Evolutionary conservation across 805 yeast species (phyloP).

Genomic region (Barnettozyma siamensis): DNA sequence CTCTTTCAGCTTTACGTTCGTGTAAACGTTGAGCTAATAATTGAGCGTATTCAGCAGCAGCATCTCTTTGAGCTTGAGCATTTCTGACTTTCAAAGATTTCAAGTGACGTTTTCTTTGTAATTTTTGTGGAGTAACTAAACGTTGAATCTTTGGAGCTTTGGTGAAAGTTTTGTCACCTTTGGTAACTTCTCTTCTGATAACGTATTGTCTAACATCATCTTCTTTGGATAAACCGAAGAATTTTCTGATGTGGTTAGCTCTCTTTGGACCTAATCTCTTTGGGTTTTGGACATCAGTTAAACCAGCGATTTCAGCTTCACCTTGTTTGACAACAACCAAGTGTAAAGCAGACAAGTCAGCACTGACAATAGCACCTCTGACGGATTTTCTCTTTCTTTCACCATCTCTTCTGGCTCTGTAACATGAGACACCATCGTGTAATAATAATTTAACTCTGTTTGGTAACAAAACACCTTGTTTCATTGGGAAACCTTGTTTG

Average conservation of each 20-base stretch:
- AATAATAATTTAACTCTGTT: constrained; percentile 95
- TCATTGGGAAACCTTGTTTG: constrained; percentile 99
- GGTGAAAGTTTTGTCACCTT: constrained; percentile 98
- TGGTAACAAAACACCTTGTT: constrained; percentile 99
- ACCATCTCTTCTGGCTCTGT: constrained; percentile 99
- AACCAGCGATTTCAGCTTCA: constrained; percentile 91
- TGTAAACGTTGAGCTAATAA: constrained; percentile 96
- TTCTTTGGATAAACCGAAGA: constrained; percentile 94
- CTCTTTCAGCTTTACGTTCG: constrained; percentile 97
- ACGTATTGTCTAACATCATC: constrained; percentile 69
- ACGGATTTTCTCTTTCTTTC: constrained; percentile 99
- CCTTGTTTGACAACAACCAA: constrained; percentile 96
- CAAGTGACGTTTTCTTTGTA: constrained; percentile 98
- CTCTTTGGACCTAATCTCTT: constrained; percentile 99
- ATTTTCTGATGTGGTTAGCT: constrained; percentile 99
- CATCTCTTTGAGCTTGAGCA: constrained; percentile 99
- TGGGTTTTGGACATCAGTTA: constrained; percentile 91
- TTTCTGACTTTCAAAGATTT: constrained; percentile 89
- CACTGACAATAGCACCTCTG: constrained; percentile 98
- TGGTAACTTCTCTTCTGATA: constrained; percentile 96
- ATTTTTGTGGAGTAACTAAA: constrained; percentile 97
- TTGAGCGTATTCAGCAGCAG: constrained; percentile 99
- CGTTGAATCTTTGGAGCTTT: constrained; percentile 99
- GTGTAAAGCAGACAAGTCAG: constrained; percentile 92
- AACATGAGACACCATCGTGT: constrained; percentile 90